Conservation (phyloP, 73 alveolate species). For the Paramecium pentaurelia region DNA sequence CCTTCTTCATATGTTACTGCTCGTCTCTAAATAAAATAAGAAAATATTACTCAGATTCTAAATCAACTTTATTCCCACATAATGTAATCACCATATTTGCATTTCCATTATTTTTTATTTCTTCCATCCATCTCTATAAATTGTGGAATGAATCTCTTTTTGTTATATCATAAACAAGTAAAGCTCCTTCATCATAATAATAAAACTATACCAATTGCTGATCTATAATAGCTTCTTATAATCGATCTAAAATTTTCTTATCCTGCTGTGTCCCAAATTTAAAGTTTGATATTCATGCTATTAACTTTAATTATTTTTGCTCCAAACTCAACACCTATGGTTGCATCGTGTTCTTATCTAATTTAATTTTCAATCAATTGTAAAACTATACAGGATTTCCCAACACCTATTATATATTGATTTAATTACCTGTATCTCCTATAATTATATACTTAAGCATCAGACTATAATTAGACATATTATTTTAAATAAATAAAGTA, state of each 20-base stretch:
- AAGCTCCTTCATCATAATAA: conserved; percentile 50
- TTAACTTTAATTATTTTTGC: conserved; percentile 66
- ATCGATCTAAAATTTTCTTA: conserved; percentile 66
- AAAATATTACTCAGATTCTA: conserved; percentile 42
- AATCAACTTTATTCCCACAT: conserved; percentile 65
- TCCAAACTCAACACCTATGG: conserved; percentile 76
- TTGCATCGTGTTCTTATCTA: conserved; percentile 67
- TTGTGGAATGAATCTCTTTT: conserved; percentile 63
- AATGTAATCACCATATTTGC: conserved; percentile 62
- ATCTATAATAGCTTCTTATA: conserved; percentile 70
- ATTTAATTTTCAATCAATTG: conserved; percentile 68
- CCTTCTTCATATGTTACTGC: conserved; percentile 46
- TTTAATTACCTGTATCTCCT: conserved; percentile 70
- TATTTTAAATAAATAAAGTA: neutral
- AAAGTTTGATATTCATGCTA: conserved; percentile 62
- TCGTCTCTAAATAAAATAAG: conserved; percentile 22
- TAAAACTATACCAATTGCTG: conserved; percentile 42
- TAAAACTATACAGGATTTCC: conserved; percentile 69
- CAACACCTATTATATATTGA: conserved; percentile 60
- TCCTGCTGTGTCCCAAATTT: conserved; percentile 82
- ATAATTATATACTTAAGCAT: conserved; percentile 70
- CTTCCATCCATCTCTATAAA: conserved; percentile 63
- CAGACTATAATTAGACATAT: conserved; percentile 60
- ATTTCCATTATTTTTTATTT: conserved; percentile 60
- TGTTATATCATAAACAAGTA: conserved; percentile 71